Base-by-base conservation (phyloP, 1,284 basidiomycete genomes). In the Pseudozyma tsukubaensis region DNA sequence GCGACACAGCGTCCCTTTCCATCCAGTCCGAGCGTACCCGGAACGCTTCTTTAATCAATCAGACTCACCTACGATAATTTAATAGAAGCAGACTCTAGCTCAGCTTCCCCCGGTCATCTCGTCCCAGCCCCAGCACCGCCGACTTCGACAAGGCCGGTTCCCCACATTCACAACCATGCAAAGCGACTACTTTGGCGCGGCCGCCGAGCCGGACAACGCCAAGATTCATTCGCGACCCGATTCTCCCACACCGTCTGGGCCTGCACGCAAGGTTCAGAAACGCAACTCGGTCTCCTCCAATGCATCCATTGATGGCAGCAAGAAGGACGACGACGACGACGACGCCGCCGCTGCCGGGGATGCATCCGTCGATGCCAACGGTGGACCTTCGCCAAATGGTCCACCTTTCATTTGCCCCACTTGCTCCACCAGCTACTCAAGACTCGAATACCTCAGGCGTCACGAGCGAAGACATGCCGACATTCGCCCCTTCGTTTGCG, bases 381-480 rank as follows among this genome's bases (percentile, higher is more conserved):
- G 55, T 12, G 62, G 59, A 6, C 48, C 79, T 9, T 50, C 65
- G 9, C 74, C 79, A 1, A 66, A 72, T 42, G 82, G 82, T 0
- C 82, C 82, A 10, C 82, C 82, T 12, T 83, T 82, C 48, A 70
- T 81, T 16, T 83, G 82, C 54, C 78, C 80, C 19, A 81, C 81
- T 8, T 84, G 82, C 73, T 69, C 78, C 49, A 83, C 81, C 29
- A 82, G 73, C 64, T 84, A 84, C 53, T 83, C 81, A 21, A 67
- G 82, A 37, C 75, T 84, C 21, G 82, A 84, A 66, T 84, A 83
- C 48, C 76, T 84, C 9, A 58, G 82, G 48, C 72, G 82, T 51
- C 82, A 84, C 56, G 82, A 84, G 53, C 64, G 82, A 42, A 71
- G 82, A 57, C 82, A 83, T 43, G 79, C 80, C 39, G 82, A 83